Evolutionary conservation across 179 eudicot species (phyloP), one percentile per base, ranked within the genome.

Genomic region (Gypsophila paniculata): DNA sequence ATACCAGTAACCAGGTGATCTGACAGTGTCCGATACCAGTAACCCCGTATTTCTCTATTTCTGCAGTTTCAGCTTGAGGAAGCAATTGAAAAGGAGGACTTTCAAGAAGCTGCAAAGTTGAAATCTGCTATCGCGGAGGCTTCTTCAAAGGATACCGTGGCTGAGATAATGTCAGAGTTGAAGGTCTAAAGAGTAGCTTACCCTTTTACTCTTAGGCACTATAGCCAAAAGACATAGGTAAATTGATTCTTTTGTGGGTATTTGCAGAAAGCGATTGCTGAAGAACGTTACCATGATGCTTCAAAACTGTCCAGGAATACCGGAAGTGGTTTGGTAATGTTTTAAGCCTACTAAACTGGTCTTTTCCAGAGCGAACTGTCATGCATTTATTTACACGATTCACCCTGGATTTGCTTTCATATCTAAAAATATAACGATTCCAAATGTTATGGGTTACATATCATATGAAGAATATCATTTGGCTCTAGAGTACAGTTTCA

Each of bases 251-350:
- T 63, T 70, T 52, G 49, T 42, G 63, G 74, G 66, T 69, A 53
- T 74, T 68, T 79, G 78, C 82, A 94, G 99, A 84, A 75, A 81
- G 97, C 99, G 52, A 87, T 94, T 70, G 86, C 81, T 15, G 96
- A 91, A 70, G 99, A 94, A 77, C 96, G 96, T 49, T 94, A 91
- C 44, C 87, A 80, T 74, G 97, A 94, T 79, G 99, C 99, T 78
- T 91, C 96, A 66, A 93, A 85, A 81, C 78, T 94, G 85, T 87
- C 88, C 72, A 85, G 75, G 80, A 71, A 73, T 74, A 86, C 97
- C 29, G 97, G 92, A 85, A 90, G 96, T 74, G 95, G 96, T 70
- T 84, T 94, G 97, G 99, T 94, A 91, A 82, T 72, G 55, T 69
- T 72, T 60, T 61, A 19, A 61, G 14, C 25, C 26, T 65, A 57